A percentile compares a stretch with the other conserved stretches of the same genome.
These are phyloP conservation scores for Trametes sp. DNA, from an alignment of 1,284 basidiomycete species.

Conservation along the genomic window DNA sequence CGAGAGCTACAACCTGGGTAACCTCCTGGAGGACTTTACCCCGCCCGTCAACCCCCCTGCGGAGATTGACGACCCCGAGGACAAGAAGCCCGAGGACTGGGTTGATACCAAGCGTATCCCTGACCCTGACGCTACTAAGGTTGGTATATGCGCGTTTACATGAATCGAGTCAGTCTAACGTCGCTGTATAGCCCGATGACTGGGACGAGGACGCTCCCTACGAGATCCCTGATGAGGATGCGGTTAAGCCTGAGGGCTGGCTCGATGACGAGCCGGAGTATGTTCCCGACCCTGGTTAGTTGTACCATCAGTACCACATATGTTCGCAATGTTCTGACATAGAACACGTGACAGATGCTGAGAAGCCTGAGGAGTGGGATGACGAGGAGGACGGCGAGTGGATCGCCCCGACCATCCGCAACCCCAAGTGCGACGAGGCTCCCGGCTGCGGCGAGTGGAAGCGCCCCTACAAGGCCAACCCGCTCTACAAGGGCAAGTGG, in stretches of 20 bases:
- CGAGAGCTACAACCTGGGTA: slow-evolving; percentile 82
- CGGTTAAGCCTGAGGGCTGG: slow-evolving; percentile 95
- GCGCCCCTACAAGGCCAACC: slow-evolving; percentile 89
- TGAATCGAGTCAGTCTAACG: slow-evolving; percentile 8
- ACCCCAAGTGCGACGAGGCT: slow-evolving; percentile 90
- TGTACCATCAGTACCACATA: not conserved
- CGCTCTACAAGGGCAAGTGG: slow-evolving; percentile 97
- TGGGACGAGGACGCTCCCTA: slow-evolving; percentile 97
- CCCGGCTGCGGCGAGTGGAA: slow-evolving; percentile 96
- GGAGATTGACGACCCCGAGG: slow-evolving; percentile 94
- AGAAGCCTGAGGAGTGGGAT: slow-evolving; percentile 99
- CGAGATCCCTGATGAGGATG: slow-evolving; percentile 88
- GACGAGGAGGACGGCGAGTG: slow-evolving; percentile 99
- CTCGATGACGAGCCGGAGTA: slow-evolving; percentile 86
- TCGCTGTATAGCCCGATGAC: slow-evolving; percentile 74
- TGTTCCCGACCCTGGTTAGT: slow-evolving; percentile 86
- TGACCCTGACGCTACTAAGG: slow-evolving; percentile 88
- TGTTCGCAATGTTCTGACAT: not conserved
- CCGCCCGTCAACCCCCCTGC: slow-evolving; percentile 94
- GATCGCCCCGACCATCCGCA: slow-evolving; percentile 88
- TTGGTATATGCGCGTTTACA: slow-evolving; percentile 37
- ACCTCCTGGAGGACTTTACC: slow-evolving; percentile 92
- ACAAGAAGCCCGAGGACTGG: slow-evolving; percentile 93
- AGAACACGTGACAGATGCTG: slow-evolving; percentile 63
- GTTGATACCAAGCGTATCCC: slow-evolving; percentile 89